Base-by-base conservation (phyloP, 192 early-diverging fungal species). In the Entomortierella chlamydospora region DNA sequence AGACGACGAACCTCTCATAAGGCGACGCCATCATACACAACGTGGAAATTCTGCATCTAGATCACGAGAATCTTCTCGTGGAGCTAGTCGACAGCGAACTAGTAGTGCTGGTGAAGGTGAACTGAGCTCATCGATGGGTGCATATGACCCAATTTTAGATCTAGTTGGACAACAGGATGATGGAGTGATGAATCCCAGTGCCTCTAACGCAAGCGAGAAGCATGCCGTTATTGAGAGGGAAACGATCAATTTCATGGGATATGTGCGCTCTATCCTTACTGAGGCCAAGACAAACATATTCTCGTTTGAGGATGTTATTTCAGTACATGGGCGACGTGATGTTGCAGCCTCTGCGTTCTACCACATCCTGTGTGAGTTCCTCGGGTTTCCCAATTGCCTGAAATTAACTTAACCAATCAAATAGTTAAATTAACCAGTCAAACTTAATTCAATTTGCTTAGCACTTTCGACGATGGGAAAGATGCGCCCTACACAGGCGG, bases 301-400 rank as follows among this genome's bases (percentile, higher is more conserved):
- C 25, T 61, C 42, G 23, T 56, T 74, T 58, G 10, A 26, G 22
- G 72, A 66, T 13, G 23, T 73, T 7, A 28, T 67, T 5, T 39
- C 64, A 0, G 10, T 22, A 11, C 72, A 61, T n/a, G 49, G 51
- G 2, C 56, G 64, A 20, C 57, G 63, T 2, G 58, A 67, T 25
- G 72, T 73, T 61, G 63, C 64, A 1, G 72, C 72, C 2, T n/a
- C 57, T 9, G 72, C 72, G 12, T 73, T 73, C 58, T 67, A 73
- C 51, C 72, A 73, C 31, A 47, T 73, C 17, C 51, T 73, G 29
- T 41, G 72, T 67, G 55, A 61, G 58, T 25, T 0, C 1, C 45
- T 47, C n/a, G n/a, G n/a, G n/a, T n/a, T n/a, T n/a, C n/a, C n/a
- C n/a, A n/a, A n/a, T n/a, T n/a, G n/a, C n/a, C n/a, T n/a, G n/a